Evolutionary conservation across 331 rosid species (phyloP), one percentile per base, ranked within the genome.

Genomic region (Erythrophleum ivorense): DNA sequence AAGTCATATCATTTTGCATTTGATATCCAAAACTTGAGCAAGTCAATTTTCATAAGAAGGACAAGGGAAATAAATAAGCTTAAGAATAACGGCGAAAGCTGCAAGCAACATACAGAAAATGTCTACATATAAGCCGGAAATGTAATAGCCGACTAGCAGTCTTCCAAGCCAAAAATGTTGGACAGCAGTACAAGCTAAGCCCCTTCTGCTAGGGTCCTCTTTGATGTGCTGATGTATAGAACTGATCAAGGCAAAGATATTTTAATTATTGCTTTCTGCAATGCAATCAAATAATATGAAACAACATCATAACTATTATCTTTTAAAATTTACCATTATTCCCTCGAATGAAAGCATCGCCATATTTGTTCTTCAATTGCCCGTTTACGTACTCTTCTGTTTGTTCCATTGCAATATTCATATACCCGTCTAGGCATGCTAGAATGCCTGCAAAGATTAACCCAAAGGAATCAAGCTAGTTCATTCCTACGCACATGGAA

Each of bases 351-450:
- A 95, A 94, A 2, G 98, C 98, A 36, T 95, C 97, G 0, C 97
- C 98, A 71, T 95, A 93, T 77, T 95, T 95, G 82, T 93, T 93
- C 81, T 93, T 95, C 83, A 95, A 80, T 80, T 92, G 97, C 41
- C 97, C 97, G 12, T 92, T 95, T n/a, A 91, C 97, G 31, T 95
- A 95, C 81, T 94, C 97, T 85, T 94, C 98, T 1, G 98, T 95
- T 75, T 95, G 98, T 86, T 95, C 97, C 89, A 86, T 86, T 64
- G 89, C 86, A 83, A 86, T 97, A 71, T 86, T 86, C 89, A 86
- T 86, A 80, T 86, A 86, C 15, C 89, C 89, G 71, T 68, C 73
- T 68, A 68, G 53, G 41, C 73, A 41, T 2, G 53, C 53, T 41
- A 68, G 36, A n/a, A 68, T 41, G 24, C 73, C 73, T 68, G 54